phyloP scores from a whole-genome alignment of 2,329 filamentous ascomycete genomes.

The Cladosporium phlei region DNA sequence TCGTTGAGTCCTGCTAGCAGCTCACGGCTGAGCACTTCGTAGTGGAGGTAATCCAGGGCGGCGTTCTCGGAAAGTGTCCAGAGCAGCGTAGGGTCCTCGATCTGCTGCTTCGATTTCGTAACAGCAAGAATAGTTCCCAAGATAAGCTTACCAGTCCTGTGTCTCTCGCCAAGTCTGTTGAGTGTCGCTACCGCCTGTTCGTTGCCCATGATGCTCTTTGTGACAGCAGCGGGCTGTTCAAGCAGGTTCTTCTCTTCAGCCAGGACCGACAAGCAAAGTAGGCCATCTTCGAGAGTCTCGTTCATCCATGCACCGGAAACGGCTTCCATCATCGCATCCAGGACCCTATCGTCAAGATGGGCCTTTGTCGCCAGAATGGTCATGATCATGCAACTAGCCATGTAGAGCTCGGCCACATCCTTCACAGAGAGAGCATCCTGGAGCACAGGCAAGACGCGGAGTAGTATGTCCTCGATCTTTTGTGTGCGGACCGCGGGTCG shows the following conservation, averaged over 20 bases:
- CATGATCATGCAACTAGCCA: conserved; percentile 88
- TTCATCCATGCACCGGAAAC: conserved; percentile 70
- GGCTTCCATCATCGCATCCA: conserved; percentile 88
- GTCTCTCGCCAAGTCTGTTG: conserved; percentile 3
- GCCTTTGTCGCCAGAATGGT: conserved; percentile 81
- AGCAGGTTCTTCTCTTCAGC: conserved; percentile 63
- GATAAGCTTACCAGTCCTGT: conserved; percentile 21
- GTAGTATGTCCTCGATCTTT: conserved; percentile 71
- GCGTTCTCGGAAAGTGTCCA: conserved; percentile 7
- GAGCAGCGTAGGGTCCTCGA: conserved; percentile 6
- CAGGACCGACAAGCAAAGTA: conserved; percentile 76
- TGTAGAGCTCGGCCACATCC: conserved; percentile 70
- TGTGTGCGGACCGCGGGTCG: conserved; percentile 70
- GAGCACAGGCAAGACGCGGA: conserved; percentile 64
- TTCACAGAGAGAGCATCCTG: conserved; percentile 73
- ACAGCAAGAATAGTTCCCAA: conserved; percentile 15
- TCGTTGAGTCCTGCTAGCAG: conserved; percentile 4
- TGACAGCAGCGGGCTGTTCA: conserved; percentile 6
- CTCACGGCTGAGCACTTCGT: conserved; percentile 5
- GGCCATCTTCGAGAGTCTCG: conserved; percentile 66
- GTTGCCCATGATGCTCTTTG: conserved; percentile 6
- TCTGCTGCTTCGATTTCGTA: conserved; percentile 6
- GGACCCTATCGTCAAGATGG: conserved; percentile 68
- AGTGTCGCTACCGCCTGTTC: conserved; percentile 10
- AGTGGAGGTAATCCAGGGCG: conserved; percentile 3